Evolutionary conservation across 208 protist species (phyloP).

Genomic region (Trypanosoma platydactyli): DNA sequence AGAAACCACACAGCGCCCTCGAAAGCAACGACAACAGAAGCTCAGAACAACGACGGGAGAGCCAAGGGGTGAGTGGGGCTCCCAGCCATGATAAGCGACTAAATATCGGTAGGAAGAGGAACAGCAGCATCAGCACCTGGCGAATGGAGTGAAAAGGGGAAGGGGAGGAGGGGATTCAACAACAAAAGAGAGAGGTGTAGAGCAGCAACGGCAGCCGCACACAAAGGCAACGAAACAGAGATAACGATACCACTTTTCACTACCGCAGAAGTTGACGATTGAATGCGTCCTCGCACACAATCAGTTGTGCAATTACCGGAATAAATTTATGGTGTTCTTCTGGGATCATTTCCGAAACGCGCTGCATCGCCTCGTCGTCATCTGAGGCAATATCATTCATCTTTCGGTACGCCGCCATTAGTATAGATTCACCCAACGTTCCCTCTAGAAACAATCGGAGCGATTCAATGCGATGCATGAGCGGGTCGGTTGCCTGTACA

Average conservation of each 20-base stretch:
- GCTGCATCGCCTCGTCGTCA: constrained; percentile 75
- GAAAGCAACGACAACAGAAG: too few species aligned
- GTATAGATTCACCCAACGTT: constrained; percentile 68
- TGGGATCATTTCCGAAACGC: constrained; percentile 54
- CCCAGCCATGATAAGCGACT: too few species aligned
- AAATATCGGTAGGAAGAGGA: too few species aligned
- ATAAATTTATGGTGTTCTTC: constrained; percentile 75
- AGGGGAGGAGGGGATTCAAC: too few species aligned
- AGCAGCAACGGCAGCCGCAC: too few species aligned
- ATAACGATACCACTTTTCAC: background rate
- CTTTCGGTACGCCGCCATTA: constrained; percentile 72
- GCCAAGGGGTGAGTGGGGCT: too few species aligned
- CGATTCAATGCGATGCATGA: constrained; percentile 91
- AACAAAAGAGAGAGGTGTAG: too few species aligned
- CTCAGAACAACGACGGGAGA: too few species aligned
- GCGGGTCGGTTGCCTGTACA: constrained; percentile 67
- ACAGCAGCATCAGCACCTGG: too few species aligned
- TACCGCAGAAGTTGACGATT: constrained; percentile 58
- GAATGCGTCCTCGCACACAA: constrained; percentile 86
- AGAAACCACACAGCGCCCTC: too few species aligned
- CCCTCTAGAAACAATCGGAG: constrained; percentile 87
- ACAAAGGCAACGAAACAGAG: too few species aligned
- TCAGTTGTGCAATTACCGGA: constrained; percentile 79
- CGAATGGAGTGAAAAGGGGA: too few species aligned
- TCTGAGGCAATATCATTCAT: constrained; percentile 78